These are phyloP conservation scores for Exophiala sp. DNA, from an alignment of 2,329 filamentous ascomycete genomes.

Conservation along the genomic window DNA sequence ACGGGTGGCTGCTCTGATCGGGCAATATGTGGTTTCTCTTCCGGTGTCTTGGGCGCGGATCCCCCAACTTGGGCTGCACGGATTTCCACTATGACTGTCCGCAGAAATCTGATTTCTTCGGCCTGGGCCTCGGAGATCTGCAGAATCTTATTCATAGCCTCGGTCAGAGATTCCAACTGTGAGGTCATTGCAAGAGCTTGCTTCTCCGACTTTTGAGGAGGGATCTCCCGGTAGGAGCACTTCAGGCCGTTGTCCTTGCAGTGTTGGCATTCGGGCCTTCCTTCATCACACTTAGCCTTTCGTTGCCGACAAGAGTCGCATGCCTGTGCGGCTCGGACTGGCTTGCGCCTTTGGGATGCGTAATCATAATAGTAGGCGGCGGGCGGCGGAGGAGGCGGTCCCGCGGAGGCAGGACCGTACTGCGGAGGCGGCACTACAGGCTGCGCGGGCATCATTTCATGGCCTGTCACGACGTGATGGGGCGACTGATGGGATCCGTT, in stretches of 20 bases:
- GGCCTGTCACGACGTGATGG: constrained; percentile 26
- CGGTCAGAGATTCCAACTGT: constrained; percentile 22
- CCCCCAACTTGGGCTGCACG: not conserved
- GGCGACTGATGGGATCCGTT: constrained; percentile 25
- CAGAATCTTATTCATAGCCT: constrained; percentile 18
- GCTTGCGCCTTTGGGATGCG: constrained; percentile 21
- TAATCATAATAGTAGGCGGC: constrained; percentile 10
- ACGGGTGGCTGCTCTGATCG: constrained; percentile 37
- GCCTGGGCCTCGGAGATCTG: constrained; percentile 13
- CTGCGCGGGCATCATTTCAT: constrained; percentile 28
- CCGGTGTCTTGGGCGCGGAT: constrained; percentile 1
- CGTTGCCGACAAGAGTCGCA: constrained; percentile 83
- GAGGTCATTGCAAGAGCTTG: constrained; percentile 26
- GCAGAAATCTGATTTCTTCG: constrained; percentile 12
- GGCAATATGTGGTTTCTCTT: constrained; percentile 15
- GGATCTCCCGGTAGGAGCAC: constrained; percentile 85
- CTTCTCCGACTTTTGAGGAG: constrained; percentile 72
- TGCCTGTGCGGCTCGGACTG: constrained; percentile 51
- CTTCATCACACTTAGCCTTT: constrained; percentile 89
- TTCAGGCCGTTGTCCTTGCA: constrained; percentile 79
- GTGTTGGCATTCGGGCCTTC: constrained; percentile 70
- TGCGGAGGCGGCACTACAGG: constrained; percentile 17
- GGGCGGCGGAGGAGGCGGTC: constrained; percentile 17
- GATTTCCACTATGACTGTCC: not conserved
- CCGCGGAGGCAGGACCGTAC: constrained; percentile 25